Evolutionary conservation across 495 filamentous ascomycete genomes (phyloP).

Genomic region (Aspergillus olivimuriae): DNA sequence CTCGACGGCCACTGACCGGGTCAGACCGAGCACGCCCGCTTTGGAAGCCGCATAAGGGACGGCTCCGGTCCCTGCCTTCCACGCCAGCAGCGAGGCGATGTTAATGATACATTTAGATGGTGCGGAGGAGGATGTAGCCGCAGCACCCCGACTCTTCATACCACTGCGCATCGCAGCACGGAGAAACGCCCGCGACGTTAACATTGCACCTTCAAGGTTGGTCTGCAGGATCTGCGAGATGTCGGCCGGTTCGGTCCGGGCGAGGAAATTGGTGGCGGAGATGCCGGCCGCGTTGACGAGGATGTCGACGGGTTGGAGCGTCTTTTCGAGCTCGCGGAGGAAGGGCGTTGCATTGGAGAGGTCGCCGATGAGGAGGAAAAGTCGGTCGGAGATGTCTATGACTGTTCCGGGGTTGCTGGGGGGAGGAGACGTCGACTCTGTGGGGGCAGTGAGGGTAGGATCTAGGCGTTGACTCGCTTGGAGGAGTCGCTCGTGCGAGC

Average conservation of each 20-base stretch:
- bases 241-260: slow-evolving; percentile 29
- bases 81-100: slow-evolving; percentile 63
- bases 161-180: slow-evolving; percentile 35
- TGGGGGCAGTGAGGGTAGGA: background rate
- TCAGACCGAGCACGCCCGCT: slow-evolving; percentile 72
- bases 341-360: slow-evolving; percentile 39
- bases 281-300: slow-evolving; percentile 75
- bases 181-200: slow-evolving; percentile 52
- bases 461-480: slow-evolving; percentile 21
- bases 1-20: slow-evolving; percentile 62
- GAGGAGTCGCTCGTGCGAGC: slow-evolving; percentile 34
- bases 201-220: slow-evolving; percentile 68
- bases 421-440: background rate
- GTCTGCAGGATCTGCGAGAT: slow-evolving; percentile 51
- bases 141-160: slow-evolving; percentile 18
- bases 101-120: slow-evolving; percentile 66
- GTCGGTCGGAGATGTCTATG: slow-evolving; percentile 11
- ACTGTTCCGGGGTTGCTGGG: background rate
- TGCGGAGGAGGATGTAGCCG: background rate
- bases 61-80: slow-evolving; percentile 57
- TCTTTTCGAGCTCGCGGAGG: slow-evolving; percentile 35
- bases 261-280: slow-evolving; percentile 51
- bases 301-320: slow-evolving; percentile 49
- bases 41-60: slow-evolving; percentile 74
- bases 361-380: slow-evolving; percentile 40